Conservation (phyloP, 768 basidiomycete genomes). For the Russula abietina region DNA sequence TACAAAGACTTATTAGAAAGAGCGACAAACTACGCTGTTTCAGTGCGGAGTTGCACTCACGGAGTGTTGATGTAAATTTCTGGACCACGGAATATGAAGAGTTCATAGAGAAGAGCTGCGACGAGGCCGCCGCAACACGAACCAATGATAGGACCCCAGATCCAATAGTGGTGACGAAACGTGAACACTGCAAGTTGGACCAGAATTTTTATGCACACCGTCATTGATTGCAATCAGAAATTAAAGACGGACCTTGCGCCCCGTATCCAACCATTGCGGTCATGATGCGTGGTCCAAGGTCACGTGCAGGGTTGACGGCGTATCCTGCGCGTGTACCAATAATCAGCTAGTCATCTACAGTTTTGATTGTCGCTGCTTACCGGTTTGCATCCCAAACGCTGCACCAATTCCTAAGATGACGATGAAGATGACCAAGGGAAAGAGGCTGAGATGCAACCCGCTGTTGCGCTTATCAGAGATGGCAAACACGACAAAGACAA, state of each 20-base stretch:
- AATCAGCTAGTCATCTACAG: conserved; percentile 1
- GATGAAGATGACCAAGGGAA: conserved; percentile 52
- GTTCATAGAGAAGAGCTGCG: conserved; percentile 54
- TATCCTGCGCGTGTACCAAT: conserved; percentile 36
- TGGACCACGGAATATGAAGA: conserved; percentile 48
- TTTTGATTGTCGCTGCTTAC: too few species aligned
- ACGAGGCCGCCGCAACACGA: conserved; percentile 54
- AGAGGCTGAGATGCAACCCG: conserved; percentile 44
- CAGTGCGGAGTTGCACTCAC: conserved; percentile 33
- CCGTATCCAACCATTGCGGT: conserved; percentile 72
- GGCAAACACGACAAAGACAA: conserved; percentile 51
- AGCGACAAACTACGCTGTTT: neutral
- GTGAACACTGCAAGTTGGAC: conserved; percentile 34
- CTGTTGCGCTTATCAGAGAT: conserved; percentile 48
- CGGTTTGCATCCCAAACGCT: conserved; percentile 56
- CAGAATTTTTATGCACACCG: neutral
- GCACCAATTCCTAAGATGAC: conserved; percentile 51
- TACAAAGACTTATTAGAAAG: neutral
- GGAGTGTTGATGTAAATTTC: conserved; percentile 51
- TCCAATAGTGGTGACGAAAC: conserved; percentile 57
- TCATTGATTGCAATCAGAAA: neutral
- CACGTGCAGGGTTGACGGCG: conserved; percentile 66
- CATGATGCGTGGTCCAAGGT: conserved; percentile 61
- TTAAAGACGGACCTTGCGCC: conserved; percentile 32
- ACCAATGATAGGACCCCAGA: conserved; percentile 60